Base-by-base conservation (phyloP, 768 basidiomycete genomes). In the Mycena venus region DNA sequence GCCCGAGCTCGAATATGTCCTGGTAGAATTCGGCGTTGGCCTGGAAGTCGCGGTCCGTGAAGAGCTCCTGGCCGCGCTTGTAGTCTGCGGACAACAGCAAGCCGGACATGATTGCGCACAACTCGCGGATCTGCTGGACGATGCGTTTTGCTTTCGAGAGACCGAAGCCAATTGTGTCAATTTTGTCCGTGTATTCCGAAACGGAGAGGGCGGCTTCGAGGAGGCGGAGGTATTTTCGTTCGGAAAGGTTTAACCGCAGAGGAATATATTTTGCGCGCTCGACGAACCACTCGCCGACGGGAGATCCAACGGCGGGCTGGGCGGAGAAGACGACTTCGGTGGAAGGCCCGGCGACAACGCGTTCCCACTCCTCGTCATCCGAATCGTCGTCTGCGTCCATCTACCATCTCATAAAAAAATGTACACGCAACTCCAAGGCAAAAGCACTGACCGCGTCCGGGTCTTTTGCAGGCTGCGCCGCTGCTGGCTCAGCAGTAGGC, bases 101-200 rank as follows among this genome's bases (percentile, higher is more conserved):
- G 1, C 95, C 95, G 15, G 95, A 95, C 85, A 96, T 91, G 79
- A 96, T 95, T 3, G 95, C 93, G 77, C 95, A 96, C 3, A 96
- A 88, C 79, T 96, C 95, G 40, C 94, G 90, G 76, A 96, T 95
- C 80, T 96, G 95, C 66, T 93, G 89, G 4, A 96, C 95, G 53
- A 96, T 95, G 10, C 95, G 91, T 80, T 95, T 95, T n/a, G 95
- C 90, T 81, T 96, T 96, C 32, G 93, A 93, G 36, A 94, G 84
- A 7, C 93, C 91, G 72, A 91, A 96, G 2, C 93, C 91, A 47
- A 96, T 83, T 60, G 93, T 95, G 84, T 96, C 95, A 36, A 96
- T 94, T 80, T 95, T 95, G 86, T 96, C 95, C 51, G 95, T 96
- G 80, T 96, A 96, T 81, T 96, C 95, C 19, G 93, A 95, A 42